Evolutionary conservation across 2,329 filamentous ascomycete species (phyloP), one percentile per base, ranked within the genome.

Genomic region (Fusarium hainanense): DNA sequence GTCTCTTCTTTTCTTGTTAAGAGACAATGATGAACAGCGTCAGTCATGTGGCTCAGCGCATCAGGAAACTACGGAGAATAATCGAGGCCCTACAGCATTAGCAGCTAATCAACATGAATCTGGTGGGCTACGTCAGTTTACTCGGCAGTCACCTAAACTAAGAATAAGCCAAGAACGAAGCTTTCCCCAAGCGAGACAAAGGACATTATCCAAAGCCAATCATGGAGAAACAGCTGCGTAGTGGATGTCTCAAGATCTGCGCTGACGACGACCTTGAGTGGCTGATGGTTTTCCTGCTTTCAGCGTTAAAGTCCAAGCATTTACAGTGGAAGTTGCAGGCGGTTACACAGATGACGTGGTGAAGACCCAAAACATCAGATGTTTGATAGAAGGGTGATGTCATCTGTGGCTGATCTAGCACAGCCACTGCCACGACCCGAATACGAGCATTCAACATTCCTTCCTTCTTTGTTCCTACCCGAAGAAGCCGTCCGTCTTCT

Each of bases 241-340:
- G 64, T 60, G 50, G 23, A 37, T 40, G 67, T 40, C 44, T 63
- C 18, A n/a, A 41, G 58, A 58, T 66, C 58, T 54, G 50, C 67
- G 42, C 54, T 70, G 67, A 71, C 68, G 63, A 70, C 68, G 43
- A 56, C 54, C n/a, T 41, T 68, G 67, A 70, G 64, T 70, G 67
- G 67, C 54, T 70, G 40, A 44, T 55, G 59, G 32, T 55, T 70
- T 59, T 59, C 60, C 51, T 68, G 65, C 49, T 67, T 51, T 62
- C 30, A 48, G 46, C 32, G 40, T 21, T 18, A 25, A 37, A 34
- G 61, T 41, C 51, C 61, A 58, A 30, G 20, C 27, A 27, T 43
- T 27, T 40, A 41, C 50, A 66, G 55, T 37, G 18, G 18, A n/a
- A 37, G 34, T 37, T 37, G 18, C 34, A n/a, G 47, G 66, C 61